These are phyloP conservation scores for Nasturtium officinale DNA, from an alignment of 345 rosid genomes.

Conservation along the genomic window DNA sequence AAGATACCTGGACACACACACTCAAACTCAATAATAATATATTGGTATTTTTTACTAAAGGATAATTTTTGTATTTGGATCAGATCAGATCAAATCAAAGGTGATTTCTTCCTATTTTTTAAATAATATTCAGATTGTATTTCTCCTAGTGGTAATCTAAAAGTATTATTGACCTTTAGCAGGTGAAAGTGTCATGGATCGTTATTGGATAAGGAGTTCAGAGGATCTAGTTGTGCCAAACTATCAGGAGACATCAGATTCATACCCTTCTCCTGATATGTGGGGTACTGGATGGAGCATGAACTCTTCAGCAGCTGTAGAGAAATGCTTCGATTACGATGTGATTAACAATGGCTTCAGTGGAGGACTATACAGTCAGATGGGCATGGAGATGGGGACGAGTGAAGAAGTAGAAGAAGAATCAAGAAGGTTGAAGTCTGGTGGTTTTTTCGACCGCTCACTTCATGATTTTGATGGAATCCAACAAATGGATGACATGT, in stretches of 20 bases:
- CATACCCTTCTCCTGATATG: conserved; percentile 39
- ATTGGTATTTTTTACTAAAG: not conserved
- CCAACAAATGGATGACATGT: conserved; percentile 68
- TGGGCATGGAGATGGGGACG: conserved; percentile 11
- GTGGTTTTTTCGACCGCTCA: conserved; percentile 18
- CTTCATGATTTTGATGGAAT: conserved; percentile 53
- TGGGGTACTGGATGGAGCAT: conserved; percentile 37
- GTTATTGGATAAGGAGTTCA: conserved; percentile 28
- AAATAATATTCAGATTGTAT: not conserved
- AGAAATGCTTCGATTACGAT: conserved; percentile 41
- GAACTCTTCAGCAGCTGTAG: conserved; percentile 33
- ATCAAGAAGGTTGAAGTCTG: conserved; percentile 32
- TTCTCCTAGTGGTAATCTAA: not conserved
- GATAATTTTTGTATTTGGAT: not conserved
- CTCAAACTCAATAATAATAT: not conserved
- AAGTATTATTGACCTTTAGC: not conserved
- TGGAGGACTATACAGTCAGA: conserved; percentile 42
- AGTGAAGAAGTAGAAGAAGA: conserved; percentile 25
- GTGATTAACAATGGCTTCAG: conserved; percentile 44
- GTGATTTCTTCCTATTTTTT: not conserved
- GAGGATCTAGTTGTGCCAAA: conserved; percentile 44
- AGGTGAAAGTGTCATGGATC: conserved; percentile 39
- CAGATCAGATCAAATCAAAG: conserved; percentile 10
- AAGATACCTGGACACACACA: not conserved
- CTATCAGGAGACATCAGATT: conserved; percentile 43